Evolutionary conservation across 139 green algal genomes (phyloP), one percentile per base, ranked within the genome.

Genomic region (Chlorella sp.): DNA sequence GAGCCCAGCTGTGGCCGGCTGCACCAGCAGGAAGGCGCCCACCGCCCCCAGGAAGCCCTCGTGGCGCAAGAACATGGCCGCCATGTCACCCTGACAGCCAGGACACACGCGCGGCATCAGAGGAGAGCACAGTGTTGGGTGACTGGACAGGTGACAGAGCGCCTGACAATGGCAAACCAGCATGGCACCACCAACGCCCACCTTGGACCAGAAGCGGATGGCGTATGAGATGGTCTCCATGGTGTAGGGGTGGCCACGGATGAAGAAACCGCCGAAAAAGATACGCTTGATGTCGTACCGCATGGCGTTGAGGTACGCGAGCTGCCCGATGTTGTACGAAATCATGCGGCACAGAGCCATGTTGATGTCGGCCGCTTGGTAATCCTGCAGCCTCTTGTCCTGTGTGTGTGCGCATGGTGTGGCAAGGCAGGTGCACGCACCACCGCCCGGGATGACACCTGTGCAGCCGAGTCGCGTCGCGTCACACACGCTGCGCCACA

Each of bases 171-270:
- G 49, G 17, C 49, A 59, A 17, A 17, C 14, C 10, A 59, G 49
- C 49, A 59, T 59, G 49, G 49, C 10, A 59, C 49, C n/a, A 42
- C n/a, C 1, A 42, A 24, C n/a, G n/a, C n/a, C n/a, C n/a, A 90
- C 87, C 88, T 97, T 94, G 67, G 83, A 94, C 94, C 94, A 99
- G 81, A 98, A 99, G 5, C 89, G 85, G 76, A 99, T 97, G 59
- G 96, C 93, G 79, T 94, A 99, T 51, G 86, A 94, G 55, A 99
- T 98, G 59, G 94, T 99, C 17, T 98, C 92, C 96, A 99, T 99
- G 6, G 94, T 99, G 91, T 98, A 98, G 4, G 92, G 88, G 84
- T 99, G 96, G 17, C 93, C 94, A 14, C 96, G 85, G 63, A 99
- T 99, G 87, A 99, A 99, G 85, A 98, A 99, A 49, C 94, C 94